Conservation (phyloP, 805 yeast species). For the Teunomyces pallodes region DNA sequence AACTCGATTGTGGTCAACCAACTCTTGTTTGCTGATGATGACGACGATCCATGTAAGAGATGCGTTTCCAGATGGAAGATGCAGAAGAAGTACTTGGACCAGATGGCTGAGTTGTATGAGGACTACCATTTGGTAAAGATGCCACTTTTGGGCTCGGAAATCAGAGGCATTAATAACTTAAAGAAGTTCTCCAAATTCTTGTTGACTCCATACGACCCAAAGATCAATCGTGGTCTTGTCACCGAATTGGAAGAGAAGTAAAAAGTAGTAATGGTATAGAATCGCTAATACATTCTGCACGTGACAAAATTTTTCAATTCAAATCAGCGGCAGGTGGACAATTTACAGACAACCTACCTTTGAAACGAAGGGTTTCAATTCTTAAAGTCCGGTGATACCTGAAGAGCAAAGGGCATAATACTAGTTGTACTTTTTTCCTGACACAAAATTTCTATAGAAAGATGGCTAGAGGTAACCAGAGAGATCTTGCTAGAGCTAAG, state of each 20-base stretch:
- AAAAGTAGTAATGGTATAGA: neutral
- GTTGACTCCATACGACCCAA: constrained; percentile 73
- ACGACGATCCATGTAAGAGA: constrained; percentile 75
- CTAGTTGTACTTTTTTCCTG: neutral
- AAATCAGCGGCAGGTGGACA: neutral
- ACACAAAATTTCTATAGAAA: constrained; percentile 3
- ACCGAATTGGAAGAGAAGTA: constrained; percentile 54
- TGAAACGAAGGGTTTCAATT: neutral
- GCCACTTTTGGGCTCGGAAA: constrained; percentile 93
- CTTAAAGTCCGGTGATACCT: neutral
- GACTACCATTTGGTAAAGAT: constrained; percentile 95
- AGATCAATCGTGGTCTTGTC: constrained; percentile 50
- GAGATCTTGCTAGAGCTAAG: constrained; percentile 90
- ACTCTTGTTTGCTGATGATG: constrained; percentile 79
- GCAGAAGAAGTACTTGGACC: constrained; percentile 93
- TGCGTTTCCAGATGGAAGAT: constrained; percentile 91
- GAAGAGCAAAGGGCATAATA: neutral
- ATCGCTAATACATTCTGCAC: neutral
- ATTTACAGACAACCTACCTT: neutral
- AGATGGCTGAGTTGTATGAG: constrained; percentile 93
- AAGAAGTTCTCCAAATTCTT: constrained; percentile 80
- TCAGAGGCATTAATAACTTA: constrained; percentile 86
- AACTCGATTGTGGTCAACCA: constrained; percentile 96
- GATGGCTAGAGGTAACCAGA: constrained; percentile 96
- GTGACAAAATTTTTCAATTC: neutral